phyloP scores from a whole-genome alignment of 2,329 filamentous ascomycete species.

The Colletotrichum graminicola region DNA sequence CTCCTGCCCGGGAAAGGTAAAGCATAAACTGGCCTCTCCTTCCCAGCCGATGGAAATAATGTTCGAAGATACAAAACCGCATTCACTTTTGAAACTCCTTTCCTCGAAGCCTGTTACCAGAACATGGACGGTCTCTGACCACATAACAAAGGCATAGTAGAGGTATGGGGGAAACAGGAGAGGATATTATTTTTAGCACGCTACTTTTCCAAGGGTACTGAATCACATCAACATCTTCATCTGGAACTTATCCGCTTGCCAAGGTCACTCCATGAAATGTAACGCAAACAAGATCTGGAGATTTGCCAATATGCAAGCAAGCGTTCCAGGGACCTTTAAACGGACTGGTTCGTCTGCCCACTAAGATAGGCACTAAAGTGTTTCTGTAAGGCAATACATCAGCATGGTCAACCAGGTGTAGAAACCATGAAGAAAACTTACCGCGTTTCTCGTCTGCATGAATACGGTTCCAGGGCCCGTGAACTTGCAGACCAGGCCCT shows the following conservation, averaged over 20 bases:
- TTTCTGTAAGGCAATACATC: constrained; percentile 52
- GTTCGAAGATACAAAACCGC: not conserved
- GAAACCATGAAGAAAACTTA: constrained; percentile 53
- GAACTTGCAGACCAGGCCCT: constrained; percentile 95
- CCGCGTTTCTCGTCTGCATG: constrained; percentile 90
- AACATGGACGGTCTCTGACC: not conserved
- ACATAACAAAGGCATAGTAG: not conserved
- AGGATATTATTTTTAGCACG: constrained; percentile 19
- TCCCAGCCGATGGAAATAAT: no score
- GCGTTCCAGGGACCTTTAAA: constrained; percentile 30
- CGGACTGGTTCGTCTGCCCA: constrained; percentile 56
- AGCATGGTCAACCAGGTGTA: not conserved
- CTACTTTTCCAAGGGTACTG: not conserved
- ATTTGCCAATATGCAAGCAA: not conserved
- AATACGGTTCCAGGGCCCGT: constrained; percentile 92
- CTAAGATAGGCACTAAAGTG: constrained; percentile 66
- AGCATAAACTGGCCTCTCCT: not conserved
- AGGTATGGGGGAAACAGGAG: not conserved
- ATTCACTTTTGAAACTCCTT: not conserved
- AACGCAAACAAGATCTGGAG: not conserved
- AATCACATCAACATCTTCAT: not conserved
- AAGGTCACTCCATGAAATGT: not conserved
- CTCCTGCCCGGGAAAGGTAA: not conserved
- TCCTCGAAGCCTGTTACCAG: not conserved
- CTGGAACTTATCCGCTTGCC: not conserved